Conservation (phyloP, 2,329 filamentous ascomycete species). For the Pezicula radicicola region DNA sequence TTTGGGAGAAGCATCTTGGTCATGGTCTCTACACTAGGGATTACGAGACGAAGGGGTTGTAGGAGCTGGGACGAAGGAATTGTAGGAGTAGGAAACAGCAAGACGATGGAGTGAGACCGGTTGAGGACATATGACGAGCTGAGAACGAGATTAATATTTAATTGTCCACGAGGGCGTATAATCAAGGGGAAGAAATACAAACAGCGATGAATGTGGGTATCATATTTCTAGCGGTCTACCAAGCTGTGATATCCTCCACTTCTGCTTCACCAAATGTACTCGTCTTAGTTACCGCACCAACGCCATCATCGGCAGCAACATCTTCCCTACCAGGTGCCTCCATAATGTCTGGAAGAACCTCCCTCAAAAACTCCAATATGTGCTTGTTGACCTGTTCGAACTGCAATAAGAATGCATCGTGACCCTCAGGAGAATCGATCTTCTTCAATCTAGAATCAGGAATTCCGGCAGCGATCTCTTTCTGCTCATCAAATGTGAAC, state of each 20-base stretch:
- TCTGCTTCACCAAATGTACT: conserved; percentile 96
- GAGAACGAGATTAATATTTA: no score
- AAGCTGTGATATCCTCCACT: conserved; percentile 93
- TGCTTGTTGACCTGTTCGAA: conserved; percentile 96
- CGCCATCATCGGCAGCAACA: conserved; percentile 40
- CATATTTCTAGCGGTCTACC: conserved; percentile 49
- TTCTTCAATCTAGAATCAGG: conserved; percentile 74
- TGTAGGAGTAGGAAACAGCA: no score
- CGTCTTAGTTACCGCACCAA: conserved; percentile 71
- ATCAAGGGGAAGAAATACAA: no score
- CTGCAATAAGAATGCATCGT: conserved; percentile 93
- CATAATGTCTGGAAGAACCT: conserved; percentile 89
- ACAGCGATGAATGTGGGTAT: no score
- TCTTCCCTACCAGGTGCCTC: conserved; percentile 45
- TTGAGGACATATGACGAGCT: no score
- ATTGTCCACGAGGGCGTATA: no score
- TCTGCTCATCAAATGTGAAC: conserved; percentile 95
- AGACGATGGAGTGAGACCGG: no score
- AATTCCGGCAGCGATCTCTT: conserved; percentile 83
- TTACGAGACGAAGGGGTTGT: no score
- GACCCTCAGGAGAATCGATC: conserved; percentile 92
- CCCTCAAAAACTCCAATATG: conserved; percentile 77
- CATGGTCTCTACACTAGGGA: no score
- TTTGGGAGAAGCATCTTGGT: no score
- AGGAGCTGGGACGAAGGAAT: no score